A percentile compares a stretch with the other conserved stretches of the same genome.
Conservation (phyloP, 2,329 filamentous ascomycete species). For the Raffaelea arxii region DNA sequence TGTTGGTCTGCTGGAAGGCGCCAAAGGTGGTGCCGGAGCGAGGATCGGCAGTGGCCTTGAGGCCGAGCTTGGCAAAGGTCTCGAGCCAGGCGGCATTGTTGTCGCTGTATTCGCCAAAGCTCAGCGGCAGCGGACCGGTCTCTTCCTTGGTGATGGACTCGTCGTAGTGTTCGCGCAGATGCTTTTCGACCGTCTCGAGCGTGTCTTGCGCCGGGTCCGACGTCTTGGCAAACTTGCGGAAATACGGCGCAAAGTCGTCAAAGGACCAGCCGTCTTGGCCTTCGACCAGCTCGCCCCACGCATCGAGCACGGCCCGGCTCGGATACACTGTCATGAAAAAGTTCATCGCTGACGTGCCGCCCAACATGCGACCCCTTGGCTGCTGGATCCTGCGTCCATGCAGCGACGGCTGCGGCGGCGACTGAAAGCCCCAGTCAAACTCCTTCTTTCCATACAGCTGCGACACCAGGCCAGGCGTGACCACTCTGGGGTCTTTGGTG, state of each 20-base stretch:
- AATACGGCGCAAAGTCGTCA: constrained; percentile 26
- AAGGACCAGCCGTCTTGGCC: constrained; percentile 51
- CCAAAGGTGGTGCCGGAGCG: constrained; percentile 9
- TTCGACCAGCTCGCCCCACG: constrained; percentile 47
- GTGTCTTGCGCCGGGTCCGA: constrained; percentile 17
- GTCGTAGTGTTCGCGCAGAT: constrained; percentile 23
- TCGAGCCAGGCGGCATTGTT: constrained; percentile 27
- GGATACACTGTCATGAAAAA: constrained; percentile 45
- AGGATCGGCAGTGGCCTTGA: constrained; percentile 23
- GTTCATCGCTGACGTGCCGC: constrained; percentile 53
- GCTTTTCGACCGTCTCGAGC: constrained; percentile 18
- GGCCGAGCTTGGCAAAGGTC: constrained; percentile 23
- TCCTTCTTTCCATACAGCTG: constrained; percentile 23
- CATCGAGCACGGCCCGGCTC: constrained; percentile 39
- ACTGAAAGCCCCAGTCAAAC: constrained; percentile 31
- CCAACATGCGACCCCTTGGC: constrained; percentile 35
- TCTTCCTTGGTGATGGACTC: constrained; percentile 10
- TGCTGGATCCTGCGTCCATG: constrained; percentile 21
- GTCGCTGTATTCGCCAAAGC: constrained; percentile 22
- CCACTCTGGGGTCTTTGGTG: constrained; percentile 12
- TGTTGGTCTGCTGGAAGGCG: constrained; percentile 7
- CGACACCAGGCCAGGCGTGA: constrained; percentile 24
- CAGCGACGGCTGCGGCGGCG: constrained; percentile 17
- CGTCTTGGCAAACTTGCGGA: constrained; percentile 24
- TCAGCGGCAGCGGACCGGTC: constrained; percentile 26